Percentiles rank a stretch among this genome's conserved stretches.
phyloP scores from a whole-genome alignment of 345 rosid species.

The Cardamine chenopodiifolia region DNA sequence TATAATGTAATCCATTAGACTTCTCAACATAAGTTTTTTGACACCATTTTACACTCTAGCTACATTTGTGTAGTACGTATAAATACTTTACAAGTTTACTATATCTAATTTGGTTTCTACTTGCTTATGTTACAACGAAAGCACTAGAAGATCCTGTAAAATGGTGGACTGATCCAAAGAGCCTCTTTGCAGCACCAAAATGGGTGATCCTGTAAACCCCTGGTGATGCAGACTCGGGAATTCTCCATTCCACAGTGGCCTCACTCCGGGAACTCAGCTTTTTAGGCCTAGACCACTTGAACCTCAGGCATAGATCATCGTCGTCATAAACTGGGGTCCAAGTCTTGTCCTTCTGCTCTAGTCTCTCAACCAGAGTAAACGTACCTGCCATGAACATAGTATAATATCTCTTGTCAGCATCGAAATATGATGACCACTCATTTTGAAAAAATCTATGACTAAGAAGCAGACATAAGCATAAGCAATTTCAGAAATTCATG shows the following conservation, averaged over 20 bases:
- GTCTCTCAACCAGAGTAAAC: conserved; percentile 78
- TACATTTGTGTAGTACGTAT: conserved; percentile 2
- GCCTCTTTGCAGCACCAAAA: conserved; percentile 87
- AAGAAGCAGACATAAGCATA: conserved; percentile 13
- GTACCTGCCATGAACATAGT: conserved; percentile 46
- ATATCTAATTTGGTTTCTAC: conserved; percentile 3
- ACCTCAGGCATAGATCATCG: conserved; percentile 87
- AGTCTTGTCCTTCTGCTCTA: conserved; percentile 57
- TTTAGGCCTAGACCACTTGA: conserved; percentile 84
- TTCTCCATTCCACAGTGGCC: conserved; percentile 85
- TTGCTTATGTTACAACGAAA: conserved; percentile 61
- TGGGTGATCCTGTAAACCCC: conserved; percentile 87
- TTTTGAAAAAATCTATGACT: not conserved
- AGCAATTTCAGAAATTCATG: not conserved
- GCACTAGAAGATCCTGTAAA: conserved; percentile 90
- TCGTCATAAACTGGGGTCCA: conserved; percentile 93
- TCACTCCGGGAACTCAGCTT: conserved; percentile 68
- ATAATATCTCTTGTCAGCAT: conserved; percentile 28
- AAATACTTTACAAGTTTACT: not conserved
- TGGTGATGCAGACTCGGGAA: conserved; percentile 63
- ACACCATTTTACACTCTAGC: not conserved
- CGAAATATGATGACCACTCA: not conserved
- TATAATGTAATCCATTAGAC: not conserved
- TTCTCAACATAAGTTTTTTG: not conserved
- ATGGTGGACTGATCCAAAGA: conserved; percentile 64